These are phyloP conservation scores for Nicotiana tomentosiformis DNA, from an alignment of 257 asterid species.

Conservation along the genomic window DNA sequence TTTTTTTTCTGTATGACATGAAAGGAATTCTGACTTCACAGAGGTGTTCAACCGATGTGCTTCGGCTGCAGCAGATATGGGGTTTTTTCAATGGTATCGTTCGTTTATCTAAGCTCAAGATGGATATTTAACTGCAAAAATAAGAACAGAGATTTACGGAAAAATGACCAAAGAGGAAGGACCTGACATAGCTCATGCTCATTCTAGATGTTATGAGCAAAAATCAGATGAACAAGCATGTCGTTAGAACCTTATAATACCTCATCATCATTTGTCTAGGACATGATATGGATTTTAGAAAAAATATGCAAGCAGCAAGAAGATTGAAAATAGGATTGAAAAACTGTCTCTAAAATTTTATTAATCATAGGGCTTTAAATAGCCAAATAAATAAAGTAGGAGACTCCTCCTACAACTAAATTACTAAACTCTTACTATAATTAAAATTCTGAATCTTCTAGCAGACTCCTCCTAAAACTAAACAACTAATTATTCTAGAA, in stretches of 20 bases:
- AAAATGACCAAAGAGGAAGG: not conserved
- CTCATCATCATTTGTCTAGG: conserved; percentile 8
- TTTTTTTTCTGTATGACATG: not conserved
- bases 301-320: too few relatives aligned
- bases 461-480: too few relatives aligned
- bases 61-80: conserved; percentile 17
- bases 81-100: conserved; percentile 23
- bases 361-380: too few relatives aligned
- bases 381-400: too few relatives aligned
- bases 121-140: conserved; percentile 27
- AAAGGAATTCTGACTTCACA: conserved; percentile 18
- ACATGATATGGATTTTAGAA: too few relatives aligned
- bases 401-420: too few relatives aligned
- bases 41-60: conserved; percentile 20
- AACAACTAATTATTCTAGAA: too few relatives aligned
- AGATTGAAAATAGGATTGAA: too few relatives aligned
- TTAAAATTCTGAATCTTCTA: too few relatives aligned
- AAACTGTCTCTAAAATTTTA: too few relatives aligned
- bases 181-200: not conserved
- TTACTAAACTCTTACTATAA: too few relatives aligned
- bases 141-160: not conserved
- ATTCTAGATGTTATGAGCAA: not conserved
- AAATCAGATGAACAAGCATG: not conserved
- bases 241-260: conserved; percentile 6
- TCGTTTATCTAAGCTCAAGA: conserved; percentile 19